phyloP scores from a whole-genome alignment of 495 filamentous ascomycete species.

The Penicillium mononematosum region DNA sequence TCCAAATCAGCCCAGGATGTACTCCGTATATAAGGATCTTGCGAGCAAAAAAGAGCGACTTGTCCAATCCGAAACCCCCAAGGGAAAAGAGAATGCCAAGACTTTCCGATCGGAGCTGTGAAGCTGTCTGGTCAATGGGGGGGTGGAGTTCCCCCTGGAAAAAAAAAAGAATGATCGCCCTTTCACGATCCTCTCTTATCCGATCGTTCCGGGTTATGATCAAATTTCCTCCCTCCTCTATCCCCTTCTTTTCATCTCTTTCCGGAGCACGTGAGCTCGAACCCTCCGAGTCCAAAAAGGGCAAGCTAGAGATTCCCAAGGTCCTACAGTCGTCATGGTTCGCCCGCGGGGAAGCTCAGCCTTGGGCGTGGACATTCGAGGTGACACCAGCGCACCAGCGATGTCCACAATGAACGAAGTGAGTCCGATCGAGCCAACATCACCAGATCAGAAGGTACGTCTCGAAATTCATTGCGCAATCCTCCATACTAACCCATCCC shows the following conservation, averaged over 20 bases:
- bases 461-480: background rate
- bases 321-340: slow-evolving; percentile 31
- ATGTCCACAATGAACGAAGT: slow-evolving; percentile 53
- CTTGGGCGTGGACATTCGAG: slow-evolving; percentile 51
- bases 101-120: slow-evolving; percentile 7
- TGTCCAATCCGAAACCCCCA: background rate
- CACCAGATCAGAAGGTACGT: slow-evolving; percentile 44
- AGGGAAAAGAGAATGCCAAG: slow-evolving; percentile 6
- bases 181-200: slow-evolving; percentile 2
- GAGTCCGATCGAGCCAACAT: slow-evolving; percentile 44
- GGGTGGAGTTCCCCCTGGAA: slow-evolving; percentile 11
- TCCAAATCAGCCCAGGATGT: background rate
- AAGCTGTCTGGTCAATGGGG: slow-evolving; percentile 1
- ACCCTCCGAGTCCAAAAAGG: background rate
- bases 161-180: background rate
- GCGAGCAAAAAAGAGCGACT: no score
- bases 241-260: background rate
- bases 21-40: background rate
- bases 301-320: background rate
- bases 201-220: slow-evolving; percentile 6
- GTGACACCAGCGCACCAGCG: slow-evolving; percentile 52
- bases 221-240: background rate
- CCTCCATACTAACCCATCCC: slow-evolving; percentile 16
- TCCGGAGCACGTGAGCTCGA: slow-evolving; percentile 8
- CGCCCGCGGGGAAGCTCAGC: slow-evolving; percentile 49